A percentile compares a stretch with the other conserved stretches of the same genome.
Conservation (phyloP, 352 stramenopile genomes). For the Phytopythium vexans region DNA sequence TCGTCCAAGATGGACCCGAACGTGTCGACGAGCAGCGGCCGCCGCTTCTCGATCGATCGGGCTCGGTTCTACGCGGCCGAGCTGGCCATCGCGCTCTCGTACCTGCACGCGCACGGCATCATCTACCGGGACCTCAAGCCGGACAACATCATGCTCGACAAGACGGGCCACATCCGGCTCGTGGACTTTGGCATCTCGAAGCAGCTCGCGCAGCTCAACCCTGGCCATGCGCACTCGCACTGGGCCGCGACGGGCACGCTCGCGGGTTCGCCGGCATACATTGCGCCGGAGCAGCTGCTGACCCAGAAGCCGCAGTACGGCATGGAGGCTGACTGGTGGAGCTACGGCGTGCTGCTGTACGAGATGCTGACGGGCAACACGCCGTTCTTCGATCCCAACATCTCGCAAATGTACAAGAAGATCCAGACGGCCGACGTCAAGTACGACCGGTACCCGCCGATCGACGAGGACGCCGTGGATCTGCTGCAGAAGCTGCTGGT, state of each 20-base stretch:
- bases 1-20: conserved; percentile 80
- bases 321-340: conserved; percentile 90
- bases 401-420: conserved; percentile 88
- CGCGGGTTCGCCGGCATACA: conserved; percentile 81
- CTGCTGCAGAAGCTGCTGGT: conserved; percentile 76
- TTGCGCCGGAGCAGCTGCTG: conserved; percentile 78
- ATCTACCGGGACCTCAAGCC: conserved; percentile 88
- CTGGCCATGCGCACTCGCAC: conserved; percentile 17
- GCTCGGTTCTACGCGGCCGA: conserved; percentile 87
- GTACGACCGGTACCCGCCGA: conserved; percentile 63
- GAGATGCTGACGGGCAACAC: conserved; percentile 88
- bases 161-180: conserved; percentile 83
- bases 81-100: conserved; percentile 81
- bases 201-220: conserved; percentile 35
- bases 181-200: conserved; percentile 91
- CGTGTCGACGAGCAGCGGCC: conserved; percentile 64
- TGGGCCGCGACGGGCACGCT: conserved; percentile 71
- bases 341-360: conserved; percentile 87
- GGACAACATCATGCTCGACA: conserved; percentile 89
- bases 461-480: conserved; percentile 67
- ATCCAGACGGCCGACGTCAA: conserved; percentile 86
- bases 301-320: conserved; percentile 85
- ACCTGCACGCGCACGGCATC: conserved; percentile 84
- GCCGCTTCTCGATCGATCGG: conserved; percentile 64
- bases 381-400: conserved; percentile 85